Evolutionary conservation across 176 grass and related monocot species (phyloP).

Genomic region (Poa pratensis): DNA sequence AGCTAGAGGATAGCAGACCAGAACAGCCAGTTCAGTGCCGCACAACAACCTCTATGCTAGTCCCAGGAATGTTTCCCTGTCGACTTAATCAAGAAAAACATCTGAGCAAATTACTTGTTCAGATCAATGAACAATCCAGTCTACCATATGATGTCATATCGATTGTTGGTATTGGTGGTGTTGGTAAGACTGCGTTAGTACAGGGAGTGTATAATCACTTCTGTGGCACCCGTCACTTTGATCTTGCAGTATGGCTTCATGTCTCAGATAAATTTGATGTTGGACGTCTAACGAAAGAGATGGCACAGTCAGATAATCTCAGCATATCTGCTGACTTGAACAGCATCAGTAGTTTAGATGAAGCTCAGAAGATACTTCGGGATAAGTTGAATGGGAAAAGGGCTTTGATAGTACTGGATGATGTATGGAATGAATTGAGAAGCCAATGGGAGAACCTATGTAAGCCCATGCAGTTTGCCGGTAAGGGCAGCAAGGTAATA

Average conservation of each 20-base stretch:
- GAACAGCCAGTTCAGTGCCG: slow-evolving; percentile 12
- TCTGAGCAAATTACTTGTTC: slow-evolving; percentile 4
- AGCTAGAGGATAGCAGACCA: not conserved
- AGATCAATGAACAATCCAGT: not conserved
- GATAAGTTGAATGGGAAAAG: slow-evolving; percentile 25
- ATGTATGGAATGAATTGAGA: slow-evolving; percentile 53
- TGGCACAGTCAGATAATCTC: slow-evolving; percentile 7
- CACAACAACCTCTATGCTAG: slow-evolving; percentile 37
- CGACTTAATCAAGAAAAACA: slow-evolving; percentile 5
- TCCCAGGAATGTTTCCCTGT: not conserved
- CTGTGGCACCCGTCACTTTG: not conserved
- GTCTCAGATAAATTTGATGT: slow-evolving; percentile 36
- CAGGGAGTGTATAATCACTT: slow-evolving; percentile 29
- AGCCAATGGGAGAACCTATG: slow-evolving; percentile 39
- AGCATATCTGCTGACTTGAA: slow-evolving; percentile 13
- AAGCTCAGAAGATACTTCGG: slow-evolving; percentile 20
- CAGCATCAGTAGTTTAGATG: slow-evolving; percentile 39
- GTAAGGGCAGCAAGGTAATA: slow-evolving; percentile 45
- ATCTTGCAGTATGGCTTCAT: slow-evolving; percentile 40
- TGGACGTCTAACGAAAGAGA: slow-evolving; percentile 39
- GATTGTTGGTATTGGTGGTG: slow-evolving; percentile 49
- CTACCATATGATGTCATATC: slow-evolving; percentile 48
- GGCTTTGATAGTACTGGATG: slow-evolving; percentile 49
- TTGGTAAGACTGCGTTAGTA: slow-evolving; percentile 18
- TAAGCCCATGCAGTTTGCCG: slow-evolving; percentile 35